Conservation (phyloP, 345 rosid genomes). For the Ceriops zippeliana region DNA sequence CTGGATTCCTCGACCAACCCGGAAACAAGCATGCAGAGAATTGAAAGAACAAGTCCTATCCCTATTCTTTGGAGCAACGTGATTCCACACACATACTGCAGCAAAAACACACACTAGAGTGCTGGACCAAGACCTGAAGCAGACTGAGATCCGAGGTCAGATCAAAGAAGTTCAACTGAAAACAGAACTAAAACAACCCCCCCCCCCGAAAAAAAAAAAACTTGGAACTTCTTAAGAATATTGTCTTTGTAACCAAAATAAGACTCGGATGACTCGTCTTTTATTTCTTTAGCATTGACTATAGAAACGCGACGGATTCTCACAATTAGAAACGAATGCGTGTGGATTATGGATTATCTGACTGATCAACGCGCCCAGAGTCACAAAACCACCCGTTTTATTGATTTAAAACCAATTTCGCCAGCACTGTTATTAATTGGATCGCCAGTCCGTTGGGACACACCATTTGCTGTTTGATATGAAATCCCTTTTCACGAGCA, state of each 20-base stretch:
- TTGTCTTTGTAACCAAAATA: not conserved
- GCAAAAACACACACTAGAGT: too few species aligned
- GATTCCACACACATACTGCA: too few species aligned
- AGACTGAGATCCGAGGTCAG: too few species aligned
- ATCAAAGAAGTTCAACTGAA: too few species aligned
- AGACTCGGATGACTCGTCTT: not conserved
- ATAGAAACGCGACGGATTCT: slow-evolving; percentile 11
- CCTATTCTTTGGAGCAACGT: too few species aligned
- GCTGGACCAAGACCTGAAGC: too few species aligned
- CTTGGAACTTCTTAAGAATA: not conserved
- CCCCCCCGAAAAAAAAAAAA: too few species aligned
- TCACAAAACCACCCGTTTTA: not conserved
- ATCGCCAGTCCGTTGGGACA: not conserved
- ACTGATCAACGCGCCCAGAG: not conserved
- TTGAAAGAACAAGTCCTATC: too few species aligned
- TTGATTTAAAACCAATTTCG: not conserved
- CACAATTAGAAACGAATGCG: not conserved
- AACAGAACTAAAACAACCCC: too few species aligned
- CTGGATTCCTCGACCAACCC: too few species aligned
- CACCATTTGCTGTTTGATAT: not conserved
- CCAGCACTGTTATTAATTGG: not conserved
- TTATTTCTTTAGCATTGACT: slow-evolving; percentile 7
- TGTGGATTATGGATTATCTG: not conserved
- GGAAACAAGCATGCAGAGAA: too few species aligned
- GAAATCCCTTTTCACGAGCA: not conserved